phyloP scores from a whole-genome alignment of 768 basidiomycete genomes.

The Leccinum truebloodii region DNA sequence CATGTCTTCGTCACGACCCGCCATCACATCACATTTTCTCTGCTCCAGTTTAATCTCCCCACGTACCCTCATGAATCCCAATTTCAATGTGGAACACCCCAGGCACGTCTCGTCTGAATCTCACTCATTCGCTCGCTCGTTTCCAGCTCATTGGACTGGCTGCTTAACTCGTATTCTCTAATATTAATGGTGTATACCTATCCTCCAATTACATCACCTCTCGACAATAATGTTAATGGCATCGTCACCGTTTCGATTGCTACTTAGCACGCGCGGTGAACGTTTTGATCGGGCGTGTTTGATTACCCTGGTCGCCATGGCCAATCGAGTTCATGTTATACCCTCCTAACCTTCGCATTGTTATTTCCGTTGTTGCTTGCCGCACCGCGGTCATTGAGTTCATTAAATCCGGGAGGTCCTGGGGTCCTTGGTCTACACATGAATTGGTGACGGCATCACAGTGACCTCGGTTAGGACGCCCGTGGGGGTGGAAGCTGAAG shows the following conservation, averaged over 20 bases:
- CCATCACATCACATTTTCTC: background rate
- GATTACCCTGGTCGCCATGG: background rate
- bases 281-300: background rate
- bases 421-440: background rate
- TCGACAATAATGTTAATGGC: background rate
- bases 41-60: background rate
- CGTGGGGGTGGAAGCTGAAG: background rate
- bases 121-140: constrained; percentile 14
- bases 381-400: background rate
- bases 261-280: background rate
- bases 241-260: background rate
- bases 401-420: background rate
- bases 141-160: constrained; percentile 3
- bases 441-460: background rate
- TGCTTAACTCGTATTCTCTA: background rate
- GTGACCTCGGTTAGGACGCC: background rate
- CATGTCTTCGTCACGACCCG: background rate
- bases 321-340: background rate
- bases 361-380: background rate
- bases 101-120: constrained; percentile 6
- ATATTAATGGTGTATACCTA: constrained; percentile 9
- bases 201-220: background rate
- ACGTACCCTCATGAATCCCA: constrained; percentile 11
- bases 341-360: background rate
- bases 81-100: constrained; percentile 5